Evolutionary conservation across 345 rosid species (phyloP).

Genomic region (Lepidium didymum): DNA sequence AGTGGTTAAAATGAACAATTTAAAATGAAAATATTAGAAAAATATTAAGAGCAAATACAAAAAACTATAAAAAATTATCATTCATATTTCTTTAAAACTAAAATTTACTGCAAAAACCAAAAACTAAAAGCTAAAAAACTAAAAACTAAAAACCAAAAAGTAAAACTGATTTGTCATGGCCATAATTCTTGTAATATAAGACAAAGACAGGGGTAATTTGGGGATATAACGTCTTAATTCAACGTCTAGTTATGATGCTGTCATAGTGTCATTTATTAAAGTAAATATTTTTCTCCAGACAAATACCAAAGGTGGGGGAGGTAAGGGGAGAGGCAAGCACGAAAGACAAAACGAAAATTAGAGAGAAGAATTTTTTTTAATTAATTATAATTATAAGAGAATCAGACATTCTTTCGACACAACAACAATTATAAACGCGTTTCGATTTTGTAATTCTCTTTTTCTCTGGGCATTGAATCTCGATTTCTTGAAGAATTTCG

Average conservation of each 20-base stretch:
- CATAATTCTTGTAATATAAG: neutral
- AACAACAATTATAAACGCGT: slow-evolving; percentile 7
- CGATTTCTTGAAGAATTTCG: slow-evolving; percentile 1
- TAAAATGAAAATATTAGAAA: too few relatives aligned
- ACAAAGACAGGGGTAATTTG: slow-evolving; percentile 5
- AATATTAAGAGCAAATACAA: too few relatives aligned
- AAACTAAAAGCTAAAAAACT: too few relatives aligned
- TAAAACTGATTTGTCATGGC: too few relatives aligned
- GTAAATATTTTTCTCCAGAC: slow-evolving; percentile 16
- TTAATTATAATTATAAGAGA: neutral
- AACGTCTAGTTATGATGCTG: slow-evolving; percentile 27
- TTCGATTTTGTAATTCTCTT: neutral
- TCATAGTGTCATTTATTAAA: slow-evolving; percentile 27
- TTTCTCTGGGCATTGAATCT: slow-evolving; percentile 17
- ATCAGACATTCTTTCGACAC: neutral
- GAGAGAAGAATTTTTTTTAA: too few relatives aligned
- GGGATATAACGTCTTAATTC: slow-evolving; percentile 14
- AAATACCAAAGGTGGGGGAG: slow-evolving; percentile 26
- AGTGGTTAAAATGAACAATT: too few relatives aligned
- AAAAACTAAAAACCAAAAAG: too few relatives aligned
- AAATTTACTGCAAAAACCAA: neutral
- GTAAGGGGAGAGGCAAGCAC: slow-evolving; percentile 32
- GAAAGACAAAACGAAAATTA: slow-evolving; percentile 11
- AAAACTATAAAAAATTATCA: too few relatives aligned
- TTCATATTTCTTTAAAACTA: too few relatives aligned